Base-by-base conservation (phyloP, 192 early-diverging fungal genomes). In the Funneliformis geosporum region DNA sequence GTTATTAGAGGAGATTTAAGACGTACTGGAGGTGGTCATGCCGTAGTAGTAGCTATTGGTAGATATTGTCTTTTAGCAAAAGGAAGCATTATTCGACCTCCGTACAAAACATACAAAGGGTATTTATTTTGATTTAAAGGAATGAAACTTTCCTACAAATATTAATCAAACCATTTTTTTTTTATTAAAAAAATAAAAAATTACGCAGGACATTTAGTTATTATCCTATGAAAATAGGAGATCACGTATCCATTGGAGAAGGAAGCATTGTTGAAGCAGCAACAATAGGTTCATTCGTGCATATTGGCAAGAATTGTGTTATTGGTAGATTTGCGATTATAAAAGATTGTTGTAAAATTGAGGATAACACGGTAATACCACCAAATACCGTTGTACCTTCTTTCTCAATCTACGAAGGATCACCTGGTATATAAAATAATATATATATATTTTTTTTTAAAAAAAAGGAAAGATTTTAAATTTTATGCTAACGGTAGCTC, bases 161-260 rank as follows among this genome's bases (percentile, higher is more conserved):
- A 33, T 33, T 33, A 33, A 33, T 33, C 33, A n/a, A n/a, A n/a
- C n/a, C n/a, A n/a, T 33, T 33, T 33, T 33, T 33, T 33, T 33
- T 33, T 33, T 33, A 33, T n/a, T n/a, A n/a, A n/a, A 33, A 33
- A 33, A 33, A 33, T 2, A 33, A 33, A 33, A 33, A 33, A 33
- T 33, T 33, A 33, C 33, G 55, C 76, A 96, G 95, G 39, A 85
- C 92, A 8, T 98, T 99, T 83, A 96, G 92, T 84, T 98, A 99
- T 82, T 99, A 96, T 72, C 97, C 97, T 44, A 93, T 98, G 87
- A 98, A 97, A 83, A 95, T 99, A 60, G 96, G 95, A n/a, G 95
- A 97, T 83, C 89, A 95, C 82, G 95, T 97, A 2, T 87, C 89
- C 27, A 95, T 96, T 79, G 96, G 96, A 5, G 92, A 96, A 81